phyloP scores from a whole-genome alignment of 2,329 filamentous ascomycete genomes.

The Hypoxylon sp. region DNA sequence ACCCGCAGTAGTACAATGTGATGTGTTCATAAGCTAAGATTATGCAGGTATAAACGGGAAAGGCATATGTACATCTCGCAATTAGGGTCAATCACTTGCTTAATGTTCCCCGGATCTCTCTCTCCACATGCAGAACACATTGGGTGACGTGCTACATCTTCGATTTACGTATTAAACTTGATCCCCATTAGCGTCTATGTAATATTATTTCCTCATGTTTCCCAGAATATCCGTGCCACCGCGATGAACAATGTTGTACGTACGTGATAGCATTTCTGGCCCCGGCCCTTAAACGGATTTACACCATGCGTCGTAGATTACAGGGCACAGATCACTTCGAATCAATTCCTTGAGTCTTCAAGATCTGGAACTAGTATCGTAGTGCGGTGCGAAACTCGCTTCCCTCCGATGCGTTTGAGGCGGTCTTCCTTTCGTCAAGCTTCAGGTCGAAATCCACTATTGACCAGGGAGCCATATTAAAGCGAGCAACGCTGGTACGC shows the following conservation, averaged over 20 bases:
- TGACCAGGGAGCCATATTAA: conserved; percentile 31
- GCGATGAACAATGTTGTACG: conserved; percentile 5
- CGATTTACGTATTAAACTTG: background rate
- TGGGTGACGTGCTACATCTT: conserved; percentile 17
- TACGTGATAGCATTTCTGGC: conserved; percentile 1
- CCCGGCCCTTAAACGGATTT: conserved; percentile 12
- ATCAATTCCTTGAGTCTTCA: background rate
- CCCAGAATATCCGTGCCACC: conserved; percentile 21
- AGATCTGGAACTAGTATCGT: conserved; percentile 30
- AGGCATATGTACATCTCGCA: conserved; percentile 3
- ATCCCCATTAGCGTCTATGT: background rate
- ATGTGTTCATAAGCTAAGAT: conserved; percentile 19
- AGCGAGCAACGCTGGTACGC: conserved; percentile 14
- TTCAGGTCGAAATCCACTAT: conserved; percentile 34
- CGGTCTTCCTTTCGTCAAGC: conserved; percentile 33
- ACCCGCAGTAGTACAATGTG: conserved; percentile 44
- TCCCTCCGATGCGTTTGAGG: conserved; percentile 46
- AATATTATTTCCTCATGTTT: conserved; percentile 11
- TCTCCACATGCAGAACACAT: conserved; percentile 28
- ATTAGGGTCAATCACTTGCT: conserved; percentile 19
- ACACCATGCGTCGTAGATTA: conserved; percentile 11
- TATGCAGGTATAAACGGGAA: conserved; percentile 4
- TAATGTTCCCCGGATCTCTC: conserved; percentile 26
- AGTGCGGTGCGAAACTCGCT: conserved; percentile 48
- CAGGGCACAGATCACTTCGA: conserved; percentile 17